phyloP scores from a whole-genome alignment of 495 filamentous ascomycete genomes.

The Tuber calosporum region DNA sequence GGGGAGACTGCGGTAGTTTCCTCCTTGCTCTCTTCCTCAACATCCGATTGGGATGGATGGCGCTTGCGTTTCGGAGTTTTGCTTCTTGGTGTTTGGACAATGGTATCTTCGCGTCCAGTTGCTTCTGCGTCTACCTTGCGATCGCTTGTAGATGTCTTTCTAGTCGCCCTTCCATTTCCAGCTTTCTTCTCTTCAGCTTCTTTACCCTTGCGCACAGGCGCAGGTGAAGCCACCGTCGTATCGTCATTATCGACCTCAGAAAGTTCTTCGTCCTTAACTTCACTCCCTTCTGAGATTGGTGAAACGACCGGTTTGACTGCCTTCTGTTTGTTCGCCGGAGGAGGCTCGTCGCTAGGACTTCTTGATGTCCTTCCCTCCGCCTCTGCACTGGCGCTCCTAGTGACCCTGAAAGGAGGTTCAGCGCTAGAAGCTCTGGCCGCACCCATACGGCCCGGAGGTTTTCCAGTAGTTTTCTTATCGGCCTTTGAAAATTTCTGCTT shows the following conservation, averaged over 20 bases:
- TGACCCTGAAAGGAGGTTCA: not conserved
- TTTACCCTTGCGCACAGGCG: not conserved
- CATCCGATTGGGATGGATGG: conserved; percentile 13
- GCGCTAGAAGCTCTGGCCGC: not conserved
- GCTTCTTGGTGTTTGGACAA: conserved; percentile 13
- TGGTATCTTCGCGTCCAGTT: not conserved
- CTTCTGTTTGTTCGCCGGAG: not conserved
- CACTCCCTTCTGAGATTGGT: conserved; percentile 2
- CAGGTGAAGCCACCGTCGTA: not conserved
- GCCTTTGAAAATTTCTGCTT: conserved; percentile 29
- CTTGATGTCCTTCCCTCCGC: not conserved
- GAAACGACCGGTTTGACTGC: not conserved
- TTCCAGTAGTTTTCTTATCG: conserved; percentile 25
- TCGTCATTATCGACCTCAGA: not conserved
- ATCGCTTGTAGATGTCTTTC: not conserved
- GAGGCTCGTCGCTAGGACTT: not conserved
- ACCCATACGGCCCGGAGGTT: not conserved
- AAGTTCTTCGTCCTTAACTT: conserved; percentile 6
- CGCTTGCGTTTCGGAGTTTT: conserved; percentile 31
- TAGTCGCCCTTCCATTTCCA: not conserved
- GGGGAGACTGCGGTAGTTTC: conserved; percentile 20
- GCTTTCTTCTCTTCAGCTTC: not conserved
- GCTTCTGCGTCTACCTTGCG: not conserved
- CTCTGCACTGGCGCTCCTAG: not conserved
- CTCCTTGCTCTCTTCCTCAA: conserved; percentile 22